Percentiles rank a stretch among this genome's conserved stretches.
phyloP scores from a whole-genome alignment of 2,329 filamentous ascomycete genomes.

The Leptographium lundbergii region DNA sequence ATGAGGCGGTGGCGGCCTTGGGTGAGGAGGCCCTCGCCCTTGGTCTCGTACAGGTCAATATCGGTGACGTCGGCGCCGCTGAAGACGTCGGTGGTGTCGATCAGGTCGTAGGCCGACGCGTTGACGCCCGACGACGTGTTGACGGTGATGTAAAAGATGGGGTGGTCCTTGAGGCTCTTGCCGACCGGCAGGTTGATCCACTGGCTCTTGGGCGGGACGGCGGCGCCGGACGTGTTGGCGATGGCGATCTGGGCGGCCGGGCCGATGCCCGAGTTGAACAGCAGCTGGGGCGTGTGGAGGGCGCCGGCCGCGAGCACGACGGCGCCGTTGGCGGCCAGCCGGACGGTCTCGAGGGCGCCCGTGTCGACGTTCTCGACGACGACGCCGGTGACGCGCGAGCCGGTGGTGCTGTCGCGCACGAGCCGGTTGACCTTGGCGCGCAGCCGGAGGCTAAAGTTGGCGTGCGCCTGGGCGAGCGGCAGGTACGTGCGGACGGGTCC shows the following conservation, averaged over 20 bases:
- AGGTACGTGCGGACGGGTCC: conserved; percentile 56
- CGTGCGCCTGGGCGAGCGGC: conserved; percentile 38
- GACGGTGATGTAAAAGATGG: not conserved
- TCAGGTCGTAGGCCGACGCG: not conserved
- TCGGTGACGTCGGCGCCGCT: conserved; percentile 2
- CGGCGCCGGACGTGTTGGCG: conserved; percentile 35
- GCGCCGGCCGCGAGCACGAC: conserved; percentile 50
- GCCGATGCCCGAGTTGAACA: conserved; percentile 43
- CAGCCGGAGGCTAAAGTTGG: conserved; percentile 48
- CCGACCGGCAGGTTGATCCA: conserved; percentile 50
- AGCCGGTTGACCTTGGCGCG: conserved; percentile 49
- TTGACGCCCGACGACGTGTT: not conserved
- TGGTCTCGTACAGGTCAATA: conserved; percentile 20
- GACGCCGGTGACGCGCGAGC: conserved; percentile 40
- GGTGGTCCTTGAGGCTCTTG: conserved; percentile 44
- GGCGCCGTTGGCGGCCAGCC: conserved; percentile 29
- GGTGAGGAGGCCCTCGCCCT: conserved; percentile 25
- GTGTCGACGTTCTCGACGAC: conserved; percentile 31
- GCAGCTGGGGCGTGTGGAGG: conserved; percentile 22
- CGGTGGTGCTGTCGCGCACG: conserved; percentile 36
- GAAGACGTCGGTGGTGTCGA: conserved; percentile 9
- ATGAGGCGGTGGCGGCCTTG: conserved; percentile 32
- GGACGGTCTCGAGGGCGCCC: conserved; percentile 4
- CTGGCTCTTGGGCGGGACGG: conserved; percentile 33
- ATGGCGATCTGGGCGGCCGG: conserved; percentile 44